Evolutionary conservation across 352 stramenopile genomes (phyloP).

Genomic region (Globisporangium uncinulatum): DNA sequence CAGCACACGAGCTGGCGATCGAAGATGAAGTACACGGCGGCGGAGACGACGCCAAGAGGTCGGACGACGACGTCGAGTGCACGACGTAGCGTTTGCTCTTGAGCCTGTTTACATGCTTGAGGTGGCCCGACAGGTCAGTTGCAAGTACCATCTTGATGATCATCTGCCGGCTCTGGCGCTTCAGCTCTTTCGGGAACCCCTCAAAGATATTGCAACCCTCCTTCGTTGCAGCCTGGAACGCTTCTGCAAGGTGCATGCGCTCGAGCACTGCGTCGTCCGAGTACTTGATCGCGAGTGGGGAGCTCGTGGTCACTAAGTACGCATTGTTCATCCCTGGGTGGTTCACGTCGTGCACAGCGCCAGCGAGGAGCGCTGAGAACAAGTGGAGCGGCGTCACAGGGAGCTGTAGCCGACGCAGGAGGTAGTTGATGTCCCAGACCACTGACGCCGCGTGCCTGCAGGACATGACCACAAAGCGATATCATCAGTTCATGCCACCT

Average conservation of each 20-base stretch:
- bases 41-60: slow-evolving; percentile 10
- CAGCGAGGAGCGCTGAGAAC: slow-evolving; percentile 85
- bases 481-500: background rate
- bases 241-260: slow-evolving; percentile 67
- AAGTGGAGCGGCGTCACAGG: slow-evolving; percentile 38
- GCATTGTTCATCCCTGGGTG: slow-evolving; percentile 91
- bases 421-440: slow-evolving; percentile 68
- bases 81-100: slow-evolving; percentile 67
- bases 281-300: slow-evolving; percentile 89
- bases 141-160: slow-evolving; percentile 84
- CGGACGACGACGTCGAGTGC: slow-evolving; percentile 24
- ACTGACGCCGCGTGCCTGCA: slow-evolving; percentile 62
- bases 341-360: slow-evolving; percentile 89
- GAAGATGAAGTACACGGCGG: slow-evolving; percentile 1
- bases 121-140: slow-evolving; percentile 71
- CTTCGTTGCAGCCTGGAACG: slow-evolving; percentile 61
- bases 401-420: slow-evolving; percentile 42
- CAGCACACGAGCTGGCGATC: background rate
- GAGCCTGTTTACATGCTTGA: slow-evolving; percentile 70
- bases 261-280: slow-evolving; percentile 92
- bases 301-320: slow-evolving; percentile 83
- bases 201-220: slow-evolving; percentile 70
- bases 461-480: background rate
- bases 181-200: slow-evolving; percentile 41
- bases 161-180: slow-evolving; percentile 46